Conservation (phyloP, 2,329 filamentous ascomycete genomes). For the Hymenoscyphus albidus region DNA sequence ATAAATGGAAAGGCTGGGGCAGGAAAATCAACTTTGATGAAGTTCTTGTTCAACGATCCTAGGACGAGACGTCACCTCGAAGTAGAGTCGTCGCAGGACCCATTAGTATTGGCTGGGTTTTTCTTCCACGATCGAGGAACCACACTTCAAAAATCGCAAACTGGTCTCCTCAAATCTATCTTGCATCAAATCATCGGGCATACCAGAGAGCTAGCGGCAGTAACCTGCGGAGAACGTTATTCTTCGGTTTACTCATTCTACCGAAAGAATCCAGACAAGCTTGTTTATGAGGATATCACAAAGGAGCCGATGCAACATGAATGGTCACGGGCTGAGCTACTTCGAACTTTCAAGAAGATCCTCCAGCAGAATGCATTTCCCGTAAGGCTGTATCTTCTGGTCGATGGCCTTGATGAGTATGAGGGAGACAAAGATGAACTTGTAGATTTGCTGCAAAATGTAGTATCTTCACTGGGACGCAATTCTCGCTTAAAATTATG, state of each 20-base stretch:
- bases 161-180: slow-evolving; percentile 3
- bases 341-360: neutral
- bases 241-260: neutral
- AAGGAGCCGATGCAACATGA: neutral
- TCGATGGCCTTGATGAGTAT: slow-evolving; percentile 17
- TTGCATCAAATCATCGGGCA: neutral
- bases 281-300: neutral
- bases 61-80: slow-evolving; percentile 15
- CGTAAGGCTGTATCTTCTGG: slow-evolving; percentile 13
- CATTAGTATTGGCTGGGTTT: slow-evolving; percentile 37
- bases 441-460: neutral
- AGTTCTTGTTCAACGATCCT: slow-evolving; percentile 10
- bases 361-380: neutral
- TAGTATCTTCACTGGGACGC: neutral
- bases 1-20: slow-evolving; percentile 14
- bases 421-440: neutral
- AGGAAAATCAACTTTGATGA: slow-evolving; percentile 19
- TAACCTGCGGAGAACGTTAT: neutral
- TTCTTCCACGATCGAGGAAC: slow-evolving; percentile 44
- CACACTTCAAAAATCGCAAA: slow-evolving; percentile 4
- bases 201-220: neutral
- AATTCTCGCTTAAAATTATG: neutral
- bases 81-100: slow-evolving; percentile 27
- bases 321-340: neutral
- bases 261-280: neutral